Base-by-base conservation (phyloP, 2,329 filamentous ascomycete species). In the Penicillium hordei region DNA sequence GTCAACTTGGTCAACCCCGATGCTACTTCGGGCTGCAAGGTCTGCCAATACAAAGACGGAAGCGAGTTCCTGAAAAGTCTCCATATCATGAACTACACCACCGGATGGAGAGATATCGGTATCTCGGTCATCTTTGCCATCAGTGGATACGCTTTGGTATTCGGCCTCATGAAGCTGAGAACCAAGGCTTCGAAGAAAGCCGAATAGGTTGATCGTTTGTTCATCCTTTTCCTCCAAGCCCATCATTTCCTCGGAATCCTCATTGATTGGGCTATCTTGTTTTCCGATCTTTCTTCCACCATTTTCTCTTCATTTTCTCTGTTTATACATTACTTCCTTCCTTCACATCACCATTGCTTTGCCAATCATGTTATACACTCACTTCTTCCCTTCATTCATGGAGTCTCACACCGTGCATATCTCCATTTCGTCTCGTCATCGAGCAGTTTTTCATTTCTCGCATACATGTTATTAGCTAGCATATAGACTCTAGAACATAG, bases 71-170 rank as follows among this genome's bases (percentile, higher is more conserved):
- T 90, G 2, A 65, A 72, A 2, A 83, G 79, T 0, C 61, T 90
- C 13, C 88, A 89, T 66, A 65, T 90, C 8, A 76, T 78, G 1
- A 78, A 84, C 4, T 84, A 88, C 62, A 83, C 79, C 59, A 86
- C 85, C 63, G 87, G 85, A 0, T 90, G 88, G 88, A 79, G 88
- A 48, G 80, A 90, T 70, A 83, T 84, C 0, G 87, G 68, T 0
- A 85, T 89, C 48, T 79, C 82, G 3, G 82, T 81, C 1, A 73
- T 84, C 5, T 87, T 87, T 62, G 81, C 76, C 1, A 58, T 84
- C 39, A 81, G 78, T 55, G 82, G 79, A 1, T 88, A 88, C 59
- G 75, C 70, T 2, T 53, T 81, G 57, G 80, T 82, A 2, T 82
- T 76, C 61, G 48, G 66, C 29, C 62, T 75, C 63, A 75, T 75